Percentiles rank a stretch among this genome's conserved stretches.
Evolutionary conservation across 2,329 filamentous ascomycete species (phyloP).

Genomic region (Colletotrichum kahawae): DNA sequence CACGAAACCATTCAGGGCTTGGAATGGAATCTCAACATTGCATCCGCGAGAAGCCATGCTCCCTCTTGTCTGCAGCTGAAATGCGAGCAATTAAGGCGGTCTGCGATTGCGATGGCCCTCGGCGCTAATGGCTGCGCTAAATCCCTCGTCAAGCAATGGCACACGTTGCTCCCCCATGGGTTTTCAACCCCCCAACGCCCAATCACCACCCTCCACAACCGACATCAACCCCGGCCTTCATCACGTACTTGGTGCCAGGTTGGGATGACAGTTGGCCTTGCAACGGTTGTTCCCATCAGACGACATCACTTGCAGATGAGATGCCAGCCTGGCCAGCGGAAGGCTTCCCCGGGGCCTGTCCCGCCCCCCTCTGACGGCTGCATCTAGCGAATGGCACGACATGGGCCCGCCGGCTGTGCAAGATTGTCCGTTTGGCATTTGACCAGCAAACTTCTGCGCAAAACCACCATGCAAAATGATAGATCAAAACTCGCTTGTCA

Average conservation of each 20-base stretch:
- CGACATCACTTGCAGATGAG: conserved; percentile 11
- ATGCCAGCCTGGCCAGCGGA: conserved; percentile 14
- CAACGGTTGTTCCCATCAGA: conserved; percentile 14
- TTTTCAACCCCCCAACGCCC: background rate
- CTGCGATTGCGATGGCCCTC: background rate
- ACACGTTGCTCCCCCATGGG: background rate
- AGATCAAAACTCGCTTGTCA: conserved; percentile 17
- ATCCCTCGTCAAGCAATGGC: conserved; percentile 15
- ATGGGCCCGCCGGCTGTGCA: background rate
- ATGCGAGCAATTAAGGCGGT: background rate
- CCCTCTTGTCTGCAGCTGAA: conserved; percentile 2
- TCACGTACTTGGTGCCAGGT: background rate
- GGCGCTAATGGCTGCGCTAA: conserved; percentile 1
- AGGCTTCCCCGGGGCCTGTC: conserved; percentile 19
- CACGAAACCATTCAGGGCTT: background rate
- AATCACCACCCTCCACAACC: conserved; percentile 6
- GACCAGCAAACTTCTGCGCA: background rate
- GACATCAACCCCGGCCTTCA: background rate
- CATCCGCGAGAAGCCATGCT: conserved; percentile 9
- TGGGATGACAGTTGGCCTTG: conserved; percentile 3
- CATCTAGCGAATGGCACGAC: background rate
- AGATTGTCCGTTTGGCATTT: background rate
- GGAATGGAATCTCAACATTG: background rate
- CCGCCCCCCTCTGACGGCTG: background rate
- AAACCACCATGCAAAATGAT: conserved; percentile 8